Base-by-base conservation (phyloP, 257 asterid species). In the Solanum okadae region DNA sequence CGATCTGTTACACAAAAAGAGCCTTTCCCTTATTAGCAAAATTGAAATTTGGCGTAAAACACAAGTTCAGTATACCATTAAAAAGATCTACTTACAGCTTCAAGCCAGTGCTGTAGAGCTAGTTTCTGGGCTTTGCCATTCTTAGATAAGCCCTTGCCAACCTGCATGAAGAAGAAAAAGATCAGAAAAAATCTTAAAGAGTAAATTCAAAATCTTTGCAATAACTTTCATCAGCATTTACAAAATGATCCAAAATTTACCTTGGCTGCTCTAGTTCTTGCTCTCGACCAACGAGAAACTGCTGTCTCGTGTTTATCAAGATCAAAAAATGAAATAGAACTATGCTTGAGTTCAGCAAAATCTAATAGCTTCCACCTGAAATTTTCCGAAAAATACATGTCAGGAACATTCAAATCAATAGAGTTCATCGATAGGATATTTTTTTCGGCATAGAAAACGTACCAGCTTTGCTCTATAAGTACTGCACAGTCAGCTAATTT, bases 61-160 rank as follows among this genome's bases (percentile, higher is more conserved):
- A 59, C 20, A 63, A 29, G 82, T 27, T 11, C 27, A 37, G 87
- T 56, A 13, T 86, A 81, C 52, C 82, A n/a, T 71, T 29, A 8
- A 13, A 75, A 85, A 29, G 14, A 85, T 31, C 15, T 31, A 93
- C 98, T 92, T 88, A 97, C 99, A 82, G 98, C 99, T 92, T 97
- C 98, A 1, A 97, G 98, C 99, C 99, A 97, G 88, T 97, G 99
- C 71, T 96, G 99, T 68, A 96, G 90, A 20, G 99, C 99, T 65
- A 97, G 95, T 89, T 97, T 96, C 83, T 92, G 99, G 23, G 99
- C 99, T 90, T 95, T 97, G 72, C 92, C 88, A 83, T 96, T 95
- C 93, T 96, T 93, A 1, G 98, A 97, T 79, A 97, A 92, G 34
- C 99, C 98, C 92, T 96, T 97, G 52, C 99, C 99, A 2, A 97